Base-by-base conservation (phyloP, 441 rosid species). In the Aquilaria agallochum region DNA sequence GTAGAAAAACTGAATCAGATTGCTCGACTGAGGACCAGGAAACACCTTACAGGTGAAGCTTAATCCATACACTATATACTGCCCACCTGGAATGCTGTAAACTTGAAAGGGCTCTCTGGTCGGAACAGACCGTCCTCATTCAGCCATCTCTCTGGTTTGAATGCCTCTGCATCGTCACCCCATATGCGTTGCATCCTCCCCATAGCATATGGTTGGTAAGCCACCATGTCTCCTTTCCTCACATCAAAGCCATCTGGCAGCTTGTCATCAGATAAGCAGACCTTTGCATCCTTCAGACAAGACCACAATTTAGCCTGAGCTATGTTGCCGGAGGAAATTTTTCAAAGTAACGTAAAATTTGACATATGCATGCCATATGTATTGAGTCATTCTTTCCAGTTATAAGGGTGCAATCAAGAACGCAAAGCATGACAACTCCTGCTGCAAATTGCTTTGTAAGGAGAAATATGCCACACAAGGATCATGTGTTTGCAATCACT, bases 161-260 rank as follows among this genome's bases (percentile, higher is more conserved):
- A 86, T 46, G 73, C 80, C 63, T 75, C 79, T 2, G 83, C 81
- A 51, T 80, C 80, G 53, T 82, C 77, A 5, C 89, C 89, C 89
- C 88, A 82, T 54, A 83, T 67, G 75, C 80, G 81, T 68, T 82
- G 80, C 89, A 86, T 86, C 57, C 90, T 58, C 55, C 83, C 83
- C 82, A 69, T 79, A 13, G 83, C 84, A 60, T 78, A 78, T 46
- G 86, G 60, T 51, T 71, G 53, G 63, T 75, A 79, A 27, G 33
- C 14, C 31, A 81, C 56, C 30, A 71, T 64, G 52, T 78, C 84
- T 52, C 84, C 80, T 64, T 79, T 78, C 59, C 67, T 77, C 50
- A 79, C 72, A 53, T 36, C 70, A 59, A 68, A 79, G 5, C 86
- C 86, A 67, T 79, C 76, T 0, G 83, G 83, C 32, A 79, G 75